These are phyloP conservation scores for Drechmeria coniospora DNA, from an alignment of 2,329 filamentous ascomycete species.

Conservation along the genomic window DNA sequence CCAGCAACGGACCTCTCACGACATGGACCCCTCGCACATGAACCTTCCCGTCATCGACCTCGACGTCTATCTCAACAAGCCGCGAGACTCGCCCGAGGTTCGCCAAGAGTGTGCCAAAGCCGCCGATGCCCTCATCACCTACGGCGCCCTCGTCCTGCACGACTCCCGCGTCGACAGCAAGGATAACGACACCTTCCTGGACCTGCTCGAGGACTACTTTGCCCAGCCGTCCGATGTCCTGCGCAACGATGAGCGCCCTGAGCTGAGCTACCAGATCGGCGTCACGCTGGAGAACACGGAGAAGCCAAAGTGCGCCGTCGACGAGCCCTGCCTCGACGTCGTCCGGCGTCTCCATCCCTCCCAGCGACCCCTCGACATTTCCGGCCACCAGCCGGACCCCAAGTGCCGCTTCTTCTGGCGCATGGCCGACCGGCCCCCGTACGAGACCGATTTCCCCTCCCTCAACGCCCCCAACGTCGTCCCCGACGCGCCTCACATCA, in stretches of 20 bases:
- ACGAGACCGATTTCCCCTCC: slow-evolving; percentile 37
- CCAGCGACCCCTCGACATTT: slow-evolving; percentile 42
- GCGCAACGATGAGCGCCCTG: slow-evolving; percentile 36
- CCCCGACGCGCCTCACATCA: slow-evolving; percentile 32
- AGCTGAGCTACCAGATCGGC: slow-evolving; percentile 44
- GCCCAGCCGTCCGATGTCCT: slow-evolving; percentile 35
- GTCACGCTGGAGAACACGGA: slow-evolving; percentile 49
- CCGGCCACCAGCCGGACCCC: slow-evolving; percentile 40
- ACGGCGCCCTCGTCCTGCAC: slow-evolving; percentile 44
- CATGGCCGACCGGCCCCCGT: slow-evolving; percentile 38
- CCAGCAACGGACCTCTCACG: neutral
- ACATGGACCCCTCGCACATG: slow-evolving; percentile 25
- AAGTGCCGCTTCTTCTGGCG: slow-evolving; percentile 51
- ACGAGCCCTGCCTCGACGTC: slow-evolving; percentile 42
- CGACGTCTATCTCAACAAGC: slow-evolving; percentile 35
- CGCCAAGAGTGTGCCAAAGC: slow-evolving; percentile 37
- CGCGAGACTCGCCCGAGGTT: slow-evolving; percentile 25
- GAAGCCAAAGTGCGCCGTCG: slow-evolving; percentile 47
- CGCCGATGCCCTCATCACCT: slow-evolving; percentile 40
- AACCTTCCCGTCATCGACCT: slow-evolving; percentile 45
- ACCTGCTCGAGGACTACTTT: slow-evolving; percentile 51
- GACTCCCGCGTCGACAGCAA: slow-evolving; percentile 40
- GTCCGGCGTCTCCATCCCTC: slow-evolving; percentile 37
- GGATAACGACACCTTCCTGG: slow-evolving; percentile 41
- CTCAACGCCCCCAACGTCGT: slow-evolving; percentile 40